Evolutionary conservation across 352 stramenopile species (phyloP).

Genomic region (Phytophthora tubulina): DNA sequence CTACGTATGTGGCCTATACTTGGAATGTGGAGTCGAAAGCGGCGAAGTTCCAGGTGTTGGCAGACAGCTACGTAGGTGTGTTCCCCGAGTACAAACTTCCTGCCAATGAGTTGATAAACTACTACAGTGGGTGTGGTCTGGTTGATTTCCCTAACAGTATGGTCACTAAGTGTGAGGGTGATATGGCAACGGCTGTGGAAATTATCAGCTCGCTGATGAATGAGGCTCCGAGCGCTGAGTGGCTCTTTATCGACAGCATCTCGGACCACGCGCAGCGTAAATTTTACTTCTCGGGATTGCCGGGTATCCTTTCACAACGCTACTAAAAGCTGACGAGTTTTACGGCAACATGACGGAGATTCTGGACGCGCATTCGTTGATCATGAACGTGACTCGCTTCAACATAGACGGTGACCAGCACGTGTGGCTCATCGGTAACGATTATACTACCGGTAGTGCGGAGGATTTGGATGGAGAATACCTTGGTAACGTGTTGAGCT

Average conservation of each 20-base stretch:
- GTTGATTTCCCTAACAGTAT: conserved; percentile 44
- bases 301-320: conserved; percentile 45
- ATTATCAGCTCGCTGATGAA: conserved; percentile 47
- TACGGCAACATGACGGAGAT: conserved; percentile 47
- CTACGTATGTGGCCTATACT: conserved; percentile 46
- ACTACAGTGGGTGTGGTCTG: conserved; percentile 49
- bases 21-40: conserved; percentile 55
- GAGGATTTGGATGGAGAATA: not conserved
- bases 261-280: conserved; percentile 52
- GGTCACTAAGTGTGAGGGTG: conserved; percentile 36
- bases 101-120: conserved; percentile 45
- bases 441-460: conserved; percentile 3
- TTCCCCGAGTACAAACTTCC: conserved; percentile 43
- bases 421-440: conserved; percentile 31
- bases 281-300: conserved; percentile 53
- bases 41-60: conserved; percentile 53
- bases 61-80: conserved; percentile 64
- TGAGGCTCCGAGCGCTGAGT: conserved; percentile 35
- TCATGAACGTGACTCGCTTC: conserved; percentile 30
- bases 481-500: conserved; percentile 4
- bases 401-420: conserved; percentile 33
- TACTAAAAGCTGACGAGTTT: conserved; percentile 39
- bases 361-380: conserved; percentile 37
- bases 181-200: conserved; percentile 35
- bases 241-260: conserved; percentile 59